Evolutionary conservation across 2,329 filamentous ascomycete genomes (phyloP).

Genomic region (Fusarium sp.): DNA sequence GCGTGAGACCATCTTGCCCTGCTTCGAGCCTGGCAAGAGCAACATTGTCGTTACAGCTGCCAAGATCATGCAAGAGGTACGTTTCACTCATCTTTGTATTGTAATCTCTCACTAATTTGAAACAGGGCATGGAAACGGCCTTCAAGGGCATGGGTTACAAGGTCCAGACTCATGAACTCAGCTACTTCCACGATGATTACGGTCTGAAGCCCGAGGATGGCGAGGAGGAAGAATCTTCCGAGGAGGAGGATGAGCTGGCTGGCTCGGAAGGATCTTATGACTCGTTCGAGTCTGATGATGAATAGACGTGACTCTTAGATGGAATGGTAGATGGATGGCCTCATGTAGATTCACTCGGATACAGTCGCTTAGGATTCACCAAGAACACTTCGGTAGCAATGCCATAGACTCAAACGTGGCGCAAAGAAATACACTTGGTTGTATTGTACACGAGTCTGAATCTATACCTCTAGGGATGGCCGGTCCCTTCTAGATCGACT

Average conservation of each 20-base stretch:
- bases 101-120: slow-evolving; percentile 17
- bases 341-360: slow-evolving; percentile 11
- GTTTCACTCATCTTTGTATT: slow-evolving; percentile 23
- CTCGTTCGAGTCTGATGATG: slow-evolving; percentile 44
- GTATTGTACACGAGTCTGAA: slow-evolving; percentile 38
- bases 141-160: slow-evolving; percentile 84
- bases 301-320: slow-evolving; percentile 32
- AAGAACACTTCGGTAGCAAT: slow-evolving; percentile 37
- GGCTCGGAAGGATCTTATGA: slow-evolving; percentile 48
- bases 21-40: slow-evolving; percentile 83
- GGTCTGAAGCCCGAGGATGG: slow-evolving; percentile 78
- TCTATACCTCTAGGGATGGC: slow-evolving; percentile 25
- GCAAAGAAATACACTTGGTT: slow-evolving; percentile 24
- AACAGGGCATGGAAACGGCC: slow-evolving; percentile 78
- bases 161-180: slow-evolving; percentile 78
- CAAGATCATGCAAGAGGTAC: slow-evolving; percentile 84
- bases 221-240: slow-evolving; percentile 63
- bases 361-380: slow-evolving; percentile 10
- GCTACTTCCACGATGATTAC: slow-evolving; percentile 90
- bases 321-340: neutral
- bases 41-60: slow-evolving; percentile 93
- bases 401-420: slow-evolving; percentile 25
- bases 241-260: slow-evolving; percentile 55
- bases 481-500: slow-evolving; percentile 20
- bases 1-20: slow-evolving; percentile 78